These are phyloP conservation scores for Rhizodiscina lignyota DNA, from an alignment of 495 filamentous ascomycete genomes.

Conservation along the genomic window DNA sequence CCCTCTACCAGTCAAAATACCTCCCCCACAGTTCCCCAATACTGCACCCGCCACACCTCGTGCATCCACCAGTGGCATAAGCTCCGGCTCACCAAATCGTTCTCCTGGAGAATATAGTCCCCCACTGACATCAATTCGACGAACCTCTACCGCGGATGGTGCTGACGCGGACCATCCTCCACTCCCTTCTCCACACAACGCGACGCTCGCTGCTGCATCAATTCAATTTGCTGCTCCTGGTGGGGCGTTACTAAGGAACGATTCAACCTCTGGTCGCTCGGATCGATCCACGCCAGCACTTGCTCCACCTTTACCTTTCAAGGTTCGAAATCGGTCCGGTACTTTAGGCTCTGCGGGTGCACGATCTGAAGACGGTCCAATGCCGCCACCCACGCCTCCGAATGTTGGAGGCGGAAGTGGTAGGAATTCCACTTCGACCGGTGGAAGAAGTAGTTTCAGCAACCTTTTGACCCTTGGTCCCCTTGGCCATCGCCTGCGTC, in stretches of 20 bases:
- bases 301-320: conserved; percentile 27
- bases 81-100: conserved; percentile 13
- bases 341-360: conserved; percentile 61
- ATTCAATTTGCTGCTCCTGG: conserved; percentile 21
- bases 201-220: conserved; percentile 27
- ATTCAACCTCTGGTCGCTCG: conserved; percentile 55
- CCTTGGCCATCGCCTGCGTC: conserved; percentile 36
- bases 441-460: conserved; percentile 75
- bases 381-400: conserved; percentile 34
- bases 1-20: conserved; percentile 54
- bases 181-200: conserved; percentile 38
- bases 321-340: conserved; percentile 61
- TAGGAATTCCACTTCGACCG: conserved; percentile 66
- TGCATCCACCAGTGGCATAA: conserved; percentile 26
- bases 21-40: conserved; percentile 14
- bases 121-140: conserved; percentile 18
- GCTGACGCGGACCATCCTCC: conserved; percentile 27
- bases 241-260: conserved; percentile 34
- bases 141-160: conserved; percentile 16
- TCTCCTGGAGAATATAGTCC: conserved; percentile 15
- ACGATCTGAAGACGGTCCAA: conserved; percentile 36
- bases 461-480: conserved; percentile 67
- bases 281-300: conserved; percentile 29
- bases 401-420: conserved; percentile 28
- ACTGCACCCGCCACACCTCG: conserved; percentile 31